Evolutionary conservation across 441 rosid species (phyloP).

Genomic region (Viola pubescens): DNA sequence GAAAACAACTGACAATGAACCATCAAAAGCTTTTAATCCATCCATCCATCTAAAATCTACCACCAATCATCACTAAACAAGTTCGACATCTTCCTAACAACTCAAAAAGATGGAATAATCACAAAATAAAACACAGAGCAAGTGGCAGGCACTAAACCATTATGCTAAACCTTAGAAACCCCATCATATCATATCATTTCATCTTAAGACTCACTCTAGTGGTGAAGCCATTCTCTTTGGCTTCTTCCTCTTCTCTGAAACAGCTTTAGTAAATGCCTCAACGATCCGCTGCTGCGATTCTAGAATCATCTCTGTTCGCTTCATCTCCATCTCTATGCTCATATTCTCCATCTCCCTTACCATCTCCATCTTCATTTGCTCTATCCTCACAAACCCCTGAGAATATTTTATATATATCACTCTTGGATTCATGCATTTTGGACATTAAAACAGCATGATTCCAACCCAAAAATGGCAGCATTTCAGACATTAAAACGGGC

Average conservation of each 20-base stretch:
- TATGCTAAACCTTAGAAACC: constrained; percentile 3
- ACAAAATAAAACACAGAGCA: not conserved
- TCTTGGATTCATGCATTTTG: too few species aligned
- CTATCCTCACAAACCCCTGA: constrained; percentile 75
- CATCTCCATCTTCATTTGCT: constrained; percentile 91
- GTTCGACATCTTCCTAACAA: constrained; percentile 4
- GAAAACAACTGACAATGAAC: too few species aligned
- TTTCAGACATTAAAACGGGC: too few species aligned
- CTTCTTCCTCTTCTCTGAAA: constrained; percentile 57
- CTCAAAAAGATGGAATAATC: constrained; percentile 1
- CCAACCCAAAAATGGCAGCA: too few species aligned
- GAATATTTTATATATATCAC: too few species aligned
- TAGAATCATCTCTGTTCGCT: constrained; percentile 72
- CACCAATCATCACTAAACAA: not conserved
- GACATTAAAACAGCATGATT: too few species aligned
- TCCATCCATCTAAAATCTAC: not conserved
- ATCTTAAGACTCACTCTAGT: constrained; percentile 12
- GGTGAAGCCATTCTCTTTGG: constrained; percentile 40
- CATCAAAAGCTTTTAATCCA: not conserved
- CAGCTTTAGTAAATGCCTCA: constrained; percentile 62
- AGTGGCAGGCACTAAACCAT: constrained; percentile 8
- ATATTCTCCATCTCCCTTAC: constrained; percentile 67
- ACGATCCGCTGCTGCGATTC: constrained; percentile 76
- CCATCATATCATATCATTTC: not conserved
- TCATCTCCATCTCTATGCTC: constrained; percentile 94